Evolutionary conservation across 140 eudicot species (phyloP).

Genomic region (Bidens hawaiensis): DNA sequence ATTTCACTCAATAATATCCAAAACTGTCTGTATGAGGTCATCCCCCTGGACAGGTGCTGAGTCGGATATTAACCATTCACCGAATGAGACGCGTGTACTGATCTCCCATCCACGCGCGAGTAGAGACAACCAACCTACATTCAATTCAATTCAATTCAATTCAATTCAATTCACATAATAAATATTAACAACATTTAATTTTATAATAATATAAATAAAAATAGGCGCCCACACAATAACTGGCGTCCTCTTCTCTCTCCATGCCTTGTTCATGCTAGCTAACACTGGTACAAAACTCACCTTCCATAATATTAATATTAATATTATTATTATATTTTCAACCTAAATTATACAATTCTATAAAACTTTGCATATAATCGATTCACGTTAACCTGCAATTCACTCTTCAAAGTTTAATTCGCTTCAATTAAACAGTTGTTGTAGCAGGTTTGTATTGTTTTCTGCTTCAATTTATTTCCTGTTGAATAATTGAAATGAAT

Average conservation of each 20-base stretch:
- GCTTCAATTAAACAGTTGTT: not conserved
- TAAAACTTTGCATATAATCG: too few relatives aligned
- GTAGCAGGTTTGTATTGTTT: not conserved
- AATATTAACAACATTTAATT: too few relatives aligned
- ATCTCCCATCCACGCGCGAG: conserved; percentile 24
- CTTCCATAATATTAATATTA: too few relatives aligned
- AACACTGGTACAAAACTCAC: not conserved
- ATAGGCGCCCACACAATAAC: conserved; percentile 15
- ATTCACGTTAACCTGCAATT: not conserved
- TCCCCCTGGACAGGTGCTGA: conserved; percentile 15
- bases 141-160: too few relatives aligned
- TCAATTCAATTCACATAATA: conserved; percentile 27
- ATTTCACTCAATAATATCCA: too few relatives aligned
- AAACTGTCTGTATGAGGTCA: not conserved
- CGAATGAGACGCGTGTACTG: conserved; percentile 24
- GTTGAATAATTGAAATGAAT: not conserved
- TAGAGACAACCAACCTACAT: conserved; percentile 22
- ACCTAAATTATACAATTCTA: too few relatives aligned
- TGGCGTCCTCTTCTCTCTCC: conserved; percentile 16
- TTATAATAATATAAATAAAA: not conserved
- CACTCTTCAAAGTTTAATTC: not conserved
- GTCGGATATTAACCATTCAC: conserved; percentile 6
- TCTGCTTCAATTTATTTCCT: conserved; percentile 1
- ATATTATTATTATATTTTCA: too few relatives aligned
- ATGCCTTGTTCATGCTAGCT: conserved; percentile 12